Evolutionary conservation across 257 asterid genomes (phyloP), one percentile per base, ranked within the genome.

Genomic region (Solanum infundibuliforme): DNA sequence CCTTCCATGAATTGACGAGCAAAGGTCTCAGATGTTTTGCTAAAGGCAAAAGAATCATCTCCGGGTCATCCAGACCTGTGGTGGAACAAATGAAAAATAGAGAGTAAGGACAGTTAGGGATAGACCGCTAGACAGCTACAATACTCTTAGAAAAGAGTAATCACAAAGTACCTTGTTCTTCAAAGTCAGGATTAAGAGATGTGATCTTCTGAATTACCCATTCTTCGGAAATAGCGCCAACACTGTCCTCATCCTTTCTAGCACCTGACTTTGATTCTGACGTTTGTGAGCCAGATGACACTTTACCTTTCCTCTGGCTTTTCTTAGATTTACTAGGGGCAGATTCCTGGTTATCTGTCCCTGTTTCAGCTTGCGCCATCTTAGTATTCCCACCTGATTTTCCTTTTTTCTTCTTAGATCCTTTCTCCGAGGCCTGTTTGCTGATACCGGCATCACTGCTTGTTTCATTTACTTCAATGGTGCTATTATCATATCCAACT

Each of bases 391-490:
- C 98, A 85, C 90, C 32, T 72, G 94, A 90, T 94, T 93, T 97
- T 84, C 98, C 98, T 83, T 92, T 95, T 89, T 94, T 97, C 95
- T 94, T 97, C 93, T 93, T 97, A 32, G 96, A 91, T 89, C 98
- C 96, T 92, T 93, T 97, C 82, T 95, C 99, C 66, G 88, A 84
- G 65, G 91, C 94, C 86, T 93, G 90, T 93, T 93, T 95, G 87
- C 91, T 92, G 82, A 86, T 85, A 83, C 88, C 89, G 88, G 92
- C 92, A 90, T 90, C 96, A 89, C 83, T 93, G 73, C 92, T 92
- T 88, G 92, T 89, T 85, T 97, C 96, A 43, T 89, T 95, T 65
- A 91, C 88, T 41, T 93, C 98, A 88, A 41, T 36, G 52, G 31
- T 74, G 52, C 52, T 74, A 74, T 36, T 35, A 21, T 74, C 83